Evolutionary conservation across 2,329 filamentous ascomycete species (phyloP).

Genomic region (Diaporthe helianthi): DNA sequence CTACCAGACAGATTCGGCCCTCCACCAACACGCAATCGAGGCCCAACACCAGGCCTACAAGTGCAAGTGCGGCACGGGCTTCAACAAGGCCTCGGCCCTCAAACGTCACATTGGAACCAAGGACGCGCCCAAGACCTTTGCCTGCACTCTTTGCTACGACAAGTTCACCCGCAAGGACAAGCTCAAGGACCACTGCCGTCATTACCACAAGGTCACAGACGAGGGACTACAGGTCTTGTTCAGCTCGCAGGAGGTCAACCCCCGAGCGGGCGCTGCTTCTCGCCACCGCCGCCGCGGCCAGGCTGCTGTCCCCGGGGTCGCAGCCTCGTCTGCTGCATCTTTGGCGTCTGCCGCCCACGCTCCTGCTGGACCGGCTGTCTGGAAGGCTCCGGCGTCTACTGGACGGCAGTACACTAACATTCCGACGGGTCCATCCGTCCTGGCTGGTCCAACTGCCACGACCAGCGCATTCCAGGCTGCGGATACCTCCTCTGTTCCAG

Average conservation of each 20-base stretch:
- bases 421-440: neutral
- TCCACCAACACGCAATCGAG: neutral
- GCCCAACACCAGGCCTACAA: neutral
- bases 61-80: neutral
- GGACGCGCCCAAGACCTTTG: neutral
- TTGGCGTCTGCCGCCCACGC: neutral
- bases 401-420: neutral
- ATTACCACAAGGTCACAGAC: neutral
- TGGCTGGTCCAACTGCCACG: neutral
- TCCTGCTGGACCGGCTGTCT: neutral
- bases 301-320: neutral
- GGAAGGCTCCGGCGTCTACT: rapidly evolving
- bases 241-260: rapidly evolving
- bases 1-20: neutral
- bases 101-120: neutral
- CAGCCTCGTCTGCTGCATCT: neutral
- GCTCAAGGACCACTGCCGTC: neutral
- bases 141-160: neutral
- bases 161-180: neutral
- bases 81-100: neutral
- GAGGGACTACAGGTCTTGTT: rapidly evolving
- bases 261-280: neutral
- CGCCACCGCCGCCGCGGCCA: neutral
- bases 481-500: neutral
- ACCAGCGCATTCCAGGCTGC: neutral